Evolutionary conservation across 176 grass and related monocot genomes (phyloP), one percentile per base, ranked within the genome.

Genomic region (Melocanna baccifera): DNA sequence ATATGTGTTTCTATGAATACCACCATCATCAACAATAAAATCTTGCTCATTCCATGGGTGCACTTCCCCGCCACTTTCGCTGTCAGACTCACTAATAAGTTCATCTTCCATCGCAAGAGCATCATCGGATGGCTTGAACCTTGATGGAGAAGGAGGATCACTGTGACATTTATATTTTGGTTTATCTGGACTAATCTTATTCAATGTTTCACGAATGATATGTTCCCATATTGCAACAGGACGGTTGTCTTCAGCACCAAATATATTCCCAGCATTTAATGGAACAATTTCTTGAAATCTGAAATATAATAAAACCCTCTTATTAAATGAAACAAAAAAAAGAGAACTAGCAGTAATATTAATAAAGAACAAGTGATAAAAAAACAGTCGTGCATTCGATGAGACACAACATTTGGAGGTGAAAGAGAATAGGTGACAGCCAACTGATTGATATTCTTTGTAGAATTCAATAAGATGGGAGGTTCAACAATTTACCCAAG

Each of bases 281-380:
- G 96, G 96, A 86, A 98, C 93, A 89, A 98, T 89, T 92, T 98
- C 96, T 88, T 98, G 96, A 94, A 98, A 94, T 37, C 96, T 98
- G 85, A 69, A 87, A 77, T 30, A 20, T 12, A 81, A 56, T 29
- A 50, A 64, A 34, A 81, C 70, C 22, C 53, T 78, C 28, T 68
- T 61, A 16, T 79, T 67, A 74, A 47, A 74, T 46, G 37, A 84
- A 82, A 25, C 28, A n/a, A 66, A 74, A 79, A 70, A 29, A 62
- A 42, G 45, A 64, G 37, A 52, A 39, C 70, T 57, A 80, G 4
- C 0, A 50, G 34, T 7, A 29, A 65, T 39, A 34, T 23, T 51
- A 68, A 59, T 13, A 32, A 39, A 71, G 39, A 80, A 10, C 13
- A 84, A 26, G 28, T 28, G 61, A 73, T 16, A 65, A 86, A 80